These are phyloP conservation scores for Ceratocystis harringtonii DNA, from an alignment of 2,329 filamentous ascomycete genomes.

Conservation along the genomic window DNA sequence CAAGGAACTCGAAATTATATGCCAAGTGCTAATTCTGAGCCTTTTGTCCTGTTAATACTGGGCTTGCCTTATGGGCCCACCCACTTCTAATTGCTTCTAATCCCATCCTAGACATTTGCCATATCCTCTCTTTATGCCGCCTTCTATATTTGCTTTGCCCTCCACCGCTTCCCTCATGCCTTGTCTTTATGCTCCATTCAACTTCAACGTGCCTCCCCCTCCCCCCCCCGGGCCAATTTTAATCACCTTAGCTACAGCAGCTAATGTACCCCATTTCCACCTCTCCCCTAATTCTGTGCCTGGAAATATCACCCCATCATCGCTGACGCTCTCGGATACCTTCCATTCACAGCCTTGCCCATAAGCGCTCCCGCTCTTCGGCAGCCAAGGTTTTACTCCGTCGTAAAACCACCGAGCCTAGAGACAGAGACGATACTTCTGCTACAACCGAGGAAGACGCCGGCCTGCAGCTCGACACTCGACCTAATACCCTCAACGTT, in stretches of 20 bases:
- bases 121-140: neutral
- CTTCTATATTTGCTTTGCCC: neutral
- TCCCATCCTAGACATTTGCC: neutral
- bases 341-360: conserved; percentile 5
- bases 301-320: neutral
- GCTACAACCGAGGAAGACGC: conserved; percentile 10
- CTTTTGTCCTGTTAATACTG: neutral
- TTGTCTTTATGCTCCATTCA: neutral
- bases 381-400: conserved; percentile 15
- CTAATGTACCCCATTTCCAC: neutral
- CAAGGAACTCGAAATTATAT: neutral
- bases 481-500: conserved; percentile 10
- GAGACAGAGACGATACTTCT: conserved; percentile 9
- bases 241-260: neutral
- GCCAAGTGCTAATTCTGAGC: neutral
- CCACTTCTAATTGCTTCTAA: neutral
- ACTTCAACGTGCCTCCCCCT: neutral
- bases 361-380: conserved; percentile 16
- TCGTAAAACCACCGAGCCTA: conserved; percentile 9
- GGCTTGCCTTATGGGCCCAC: neutral
- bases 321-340: conserved; percentile 9
- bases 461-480: conserved; percentile 7
- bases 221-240: neutral
- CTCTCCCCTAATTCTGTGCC: neutral
- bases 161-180: too few species aligned